phyloP scores from a whole-genome alignment of 495 filamentous ascomycete genomes.

The Aspergillus avenaceus region DNA sequence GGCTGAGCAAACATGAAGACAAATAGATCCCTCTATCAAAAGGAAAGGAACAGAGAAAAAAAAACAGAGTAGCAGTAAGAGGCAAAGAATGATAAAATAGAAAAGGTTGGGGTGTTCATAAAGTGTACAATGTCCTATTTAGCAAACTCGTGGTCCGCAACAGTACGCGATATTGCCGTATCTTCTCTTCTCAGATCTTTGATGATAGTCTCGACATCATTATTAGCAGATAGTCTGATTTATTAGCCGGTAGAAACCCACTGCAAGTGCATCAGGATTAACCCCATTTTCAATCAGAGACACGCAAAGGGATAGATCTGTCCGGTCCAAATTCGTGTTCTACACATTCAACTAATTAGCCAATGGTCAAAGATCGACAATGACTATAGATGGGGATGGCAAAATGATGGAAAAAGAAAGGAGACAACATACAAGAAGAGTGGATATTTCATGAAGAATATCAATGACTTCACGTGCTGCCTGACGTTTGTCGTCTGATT shows the following conservation, averaged over 20 bases:
- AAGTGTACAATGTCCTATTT: no score
- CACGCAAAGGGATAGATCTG: constrained; percentile 88
- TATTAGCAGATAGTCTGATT: no score
- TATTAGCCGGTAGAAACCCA: constrained; percentile 38
- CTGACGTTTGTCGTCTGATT: constrained; percentile 67
- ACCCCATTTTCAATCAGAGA: constrained; percentile 96
- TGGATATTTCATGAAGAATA: constrained; percentile 91
- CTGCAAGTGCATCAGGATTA: constrained; percentile 90
- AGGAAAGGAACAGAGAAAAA: no score
- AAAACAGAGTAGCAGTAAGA: constrained; percentile 1
- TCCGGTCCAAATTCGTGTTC: constrained; percentile 90
- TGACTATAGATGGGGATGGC: no score
- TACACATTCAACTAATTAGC: constrained; percentile 27
- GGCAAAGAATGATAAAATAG: no score
- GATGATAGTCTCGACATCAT: constrained; percentile 57
- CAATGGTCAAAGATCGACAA: background rate
- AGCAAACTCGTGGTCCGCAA: constrained; percentile 12
- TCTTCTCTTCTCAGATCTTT: constrained; percentile 67
- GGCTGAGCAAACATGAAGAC: background rate
- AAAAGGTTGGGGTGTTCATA: no score
- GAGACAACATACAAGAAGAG: constrained; percentile 61
- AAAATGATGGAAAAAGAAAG: constrained; percentile 7
- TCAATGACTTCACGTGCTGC: constrained; percentile 95
- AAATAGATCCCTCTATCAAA: no score
- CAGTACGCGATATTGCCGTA: constrained; percentile 12